These are phyloP conservation scores for Linum lewisii DNA, from an alignment of 345 rosid genomes.

Conservation along the genomic window DNA sequence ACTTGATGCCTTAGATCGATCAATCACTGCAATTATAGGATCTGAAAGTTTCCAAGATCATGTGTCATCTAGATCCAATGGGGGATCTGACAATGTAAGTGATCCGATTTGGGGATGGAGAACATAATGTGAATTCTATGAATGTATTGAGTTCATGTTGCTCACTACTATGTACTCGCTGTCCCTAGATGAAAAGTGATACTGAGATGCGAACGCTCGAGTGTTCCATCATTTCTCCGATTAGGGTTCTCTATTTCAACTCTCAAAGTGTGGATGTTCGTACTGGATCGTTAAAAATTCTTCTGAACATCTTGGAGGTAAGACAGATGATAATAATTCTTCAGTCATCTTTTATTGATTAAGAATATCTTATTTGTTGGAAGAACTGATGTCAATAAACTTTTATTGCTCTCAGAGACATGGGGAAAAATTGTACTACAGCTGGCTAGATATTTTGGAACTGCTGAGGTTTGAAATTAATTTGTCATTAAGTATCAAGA, in stretches of 20 bases:
- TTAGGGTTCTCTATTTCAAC: conserved; percentile 71
- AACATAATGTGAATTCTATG: neutral
- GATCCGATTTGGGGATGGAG: conserved; percentile 7
- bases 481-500: conserved; percentile 3
- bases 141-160: conserved; percentile 8
- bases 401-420: conserved; percentile 51
- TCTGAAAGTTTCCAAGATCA: conserved; percentile 64
- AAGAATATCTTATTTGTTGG: neutral
- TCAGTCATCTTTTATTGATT: neutral
- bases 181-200: conserved; percentile 40
- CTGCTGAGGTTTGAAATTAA: conserved; percentile 60
- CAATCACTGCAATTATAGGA: conserved; percentile 87
- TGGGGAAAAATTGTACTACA: conserved; percentile 74
- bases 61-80: conserved; percentile 30
- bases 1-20: conserved; percentile 88
- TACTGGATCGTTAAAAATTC: conserved; percentile 86
- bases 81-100: conserved; percentile 47
- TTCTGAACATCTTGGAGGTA: conserved; percentile 95
- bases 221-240: conserved; percentile 75
- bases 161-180: conserved; percentile 11
- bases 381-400: neutral
- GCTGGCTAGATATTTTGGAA: conserved; percentile 90
- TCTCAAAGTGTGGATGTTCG: conserved; percentile 73
- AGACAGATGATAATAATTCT: conserved; percentile 9
- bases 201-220: conserved; percentile 57